Evolutionary conservation across 192 early-diverging fungal species (phyloP), one percentile per base, ranked within the genome.

Genomic region (Backusella australiensis): DNA sequence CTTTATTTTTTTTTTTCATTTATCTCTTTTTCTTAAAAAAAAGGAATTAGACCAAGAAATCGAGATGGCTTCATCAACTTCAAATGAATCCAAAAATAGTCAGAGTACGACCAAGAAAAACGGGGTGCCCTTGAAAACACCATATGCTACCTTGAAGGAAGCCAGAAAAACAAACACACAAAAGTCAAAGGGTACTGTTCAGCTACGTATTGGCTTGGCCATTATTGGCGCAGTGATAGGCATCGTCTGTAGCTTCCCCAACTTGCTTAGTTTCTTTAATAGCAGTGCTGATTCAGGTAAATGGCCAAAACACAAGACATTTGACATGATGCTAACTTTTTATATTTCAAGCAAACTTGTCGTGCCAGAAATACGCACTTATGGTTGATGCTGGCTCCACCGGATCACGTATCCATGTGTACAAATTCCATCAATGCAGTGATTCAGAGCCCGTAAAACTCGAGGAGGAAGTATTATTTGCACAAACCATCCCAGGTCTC

Each of bases 361-460:
- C 69, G 1, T 71, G 70, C 49, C 70, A 71, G 15, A 91, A 93
- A 78, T 94, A 94, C 80, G 93, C 90, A 21, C 77, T 96, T 15
- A 93, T 96, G 88, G 76, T 96, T 26, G 95, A 96, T 75, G 95
- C 95, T 12, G 95, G 95, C 4, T 95, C 93, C 4, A 94, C 95
- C 3, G 95, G 94, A 46, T 95, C 94, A 3, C 92, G 95, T 34
- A 92, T 96, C 78, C 95, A 96, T 80, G 92, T 96, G 34, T 96
- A 95, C 86, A 86, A 86, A 74, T 96, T 96, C 87, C 90, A 93
- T 82, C 90, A 93, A 82, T 95, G 94, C 83, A 59, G 4, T 21
- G 86, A 89, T 72, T 73, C 79, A 39, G 78, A 82, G n/a, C 90
- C 93, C 7, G 35, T 73, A 14, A 84, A 86, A 34, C 84, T 96